A percentile compares a stretch with the other conserved stretches of the same genome.
These are phyloP conservation scores for Colletotrichum horii DNA, from an alignment of 2,329 filamentous ascomycete species.

Conservation along the genomic window DNA sequence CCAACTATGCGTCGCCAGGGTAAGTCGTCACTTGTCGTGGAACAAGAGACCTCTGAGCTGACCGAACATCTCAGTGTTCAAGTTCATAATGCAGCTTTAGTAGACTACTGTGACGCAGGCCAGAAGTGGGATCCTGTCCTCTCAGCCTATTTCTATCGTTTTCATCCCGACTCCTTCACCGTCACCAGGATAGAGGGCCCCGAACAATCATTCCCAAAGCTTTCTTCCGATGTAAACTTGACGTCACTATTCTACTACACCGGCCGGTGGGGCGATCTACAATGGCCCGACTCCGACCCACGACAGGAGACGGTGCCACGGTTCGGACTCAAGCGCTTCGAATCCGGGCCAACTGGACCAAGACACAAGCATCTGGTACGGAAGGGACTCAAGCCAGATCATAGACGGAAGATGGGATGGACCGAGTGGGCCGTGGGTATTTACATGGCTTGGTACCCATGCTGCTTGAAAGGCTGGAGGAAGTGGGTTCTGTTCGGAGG, in stretches of 20 bases:
- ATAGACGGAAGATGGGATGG: constrained; percentile 27
- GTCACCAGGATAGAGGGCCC: constrained; percentile 24
- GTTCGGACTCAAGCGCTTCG: constrained; percentile 37
- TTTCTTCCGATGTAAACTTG: constrained; percentile 25
- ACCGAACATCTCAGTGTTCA: constrained; percentile 27
- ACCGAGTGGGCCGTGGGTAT: constrained; percentile 30
- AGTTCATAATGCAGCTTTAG: constrained; percentile 34
- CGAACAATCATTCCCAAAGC: neutral
- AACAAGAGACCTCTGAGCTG: neutral
- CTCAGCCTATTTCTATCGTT: constrained; percentile 40
- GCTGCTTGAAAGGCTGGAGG: constrained; percentile 38
- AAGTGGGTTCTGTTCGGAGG: constrained; percentile 29
- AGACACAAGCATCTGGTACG: constrained; percentile 35
- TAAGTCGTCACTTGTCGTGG: constrained; percentile 7
- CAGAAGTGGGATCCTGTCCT: constrained; percentile 37
- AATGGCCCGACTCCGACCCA: constrained; percentile 34
- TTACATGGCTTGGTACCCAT: constrained; percentile 36
- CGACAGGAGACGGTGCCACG: constrained; percentile 33
- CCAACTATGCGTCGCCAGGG: constrained; percentile 36
- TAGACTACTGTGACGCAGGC: constrained; percentile 39
- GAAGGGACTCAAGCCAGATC: constrained; percentile 34
- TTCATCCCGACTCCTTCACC: constrained; percentile 28
- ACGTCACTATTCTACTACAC: constrained; percentile 39
- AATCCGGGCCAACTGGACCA: constrained; percentile 36
- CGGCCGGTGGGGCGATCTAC: constrained; percentile 37